These are phyloP conservation scores for Hibiscus syriacus DNA, from an alignment of 345 rosid genomes.

Conservation along the genomic window DNA sequence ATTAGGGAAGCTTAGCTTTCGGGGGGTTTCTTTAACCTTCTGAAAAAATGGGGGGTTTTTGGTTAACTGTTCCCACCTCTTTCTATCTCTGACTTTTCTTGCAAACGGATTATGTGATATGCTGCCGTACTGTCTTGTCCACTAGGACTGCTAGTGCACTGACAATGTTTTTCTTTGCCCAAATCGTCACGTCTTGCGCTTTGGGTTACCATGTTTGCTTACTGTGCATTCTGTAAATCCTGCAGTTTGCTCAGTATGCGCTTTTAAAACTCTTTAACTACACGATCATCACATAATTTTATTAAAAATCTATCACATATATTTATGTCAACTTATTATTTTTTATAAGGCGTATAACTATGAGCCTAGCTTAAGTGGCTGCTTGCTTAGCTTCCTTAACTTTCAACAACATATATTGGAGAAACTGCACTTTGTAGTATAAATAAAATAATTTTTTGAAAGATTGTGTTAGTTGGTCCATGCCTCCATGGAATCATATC, in stretches of 20 bases:
- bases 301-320: neutral
- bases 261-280: neutral
- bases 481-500: neutral
- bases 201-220: neutral
- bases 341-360: no score
- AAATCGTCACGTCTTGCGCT: neutral
- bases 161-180: constrained; percentile 18
- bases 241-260: neutral
- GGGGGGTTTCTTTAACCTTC: neutral
- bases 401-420: neutral
- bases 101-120: constrained; percentile 18
- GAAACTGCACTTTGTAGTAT: neutral
- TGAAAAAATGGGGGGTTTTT: neutral
- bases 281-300: neutral
- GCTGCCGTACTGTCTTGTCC: constrained; percentile 27
- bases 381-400: neutral
- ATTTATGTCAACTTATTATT: neutral
- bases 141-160: constrained; percentile 13
- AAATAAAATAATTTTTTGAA: neutral
- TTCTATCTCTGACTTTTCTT: neutral
- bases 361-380: constrained; percentile 2
- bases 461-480: neutral
- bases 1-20: neutral
- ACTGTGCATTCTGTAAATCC: neutral
- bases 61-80: neutral